A percentile compares a stretch with the other conserved stretches of the same genome.
Evolutionary conservation across 2,329 filamentous ascomycete genomes (phyloP).

Genomic region (Calonectria henricotiae): DNA sequence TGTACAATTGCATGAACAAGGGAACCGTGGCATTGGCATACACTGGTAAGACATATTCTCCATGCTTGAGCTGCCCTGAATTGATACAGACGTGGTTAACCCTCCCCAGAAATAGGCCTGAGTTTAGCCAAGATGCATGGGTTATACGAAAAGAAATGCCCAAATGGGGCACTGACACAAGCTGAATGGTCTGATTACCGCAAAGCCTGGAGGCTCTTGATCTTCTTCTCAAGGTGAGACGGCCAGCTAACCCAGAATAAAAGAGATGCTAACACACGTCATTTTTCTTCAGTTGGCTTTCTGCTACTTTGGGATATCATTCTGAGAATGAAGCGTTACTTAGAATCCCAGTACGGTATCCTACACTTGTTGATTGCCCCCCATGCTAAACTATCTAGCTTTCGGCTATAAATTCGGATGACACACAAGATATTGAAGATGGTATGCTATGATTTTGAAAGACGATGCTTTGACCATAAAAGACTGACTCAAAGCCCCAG

Average conservation of each 20-base stretch:
- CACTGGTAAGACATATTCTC: background rate
- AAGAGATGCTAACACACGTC: background rate
- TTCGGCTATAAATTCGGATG: background rate
- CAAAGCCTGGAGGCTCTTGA: constrained; percentile 12
- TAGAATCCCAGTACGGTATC: background rate
- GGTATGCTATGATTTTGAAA: background rate
- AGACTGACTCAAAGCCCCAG: background rate
- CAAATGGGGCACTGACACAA: background rate
- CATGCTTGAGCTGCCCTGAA: no score
- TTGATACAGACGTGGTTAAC: background rate
- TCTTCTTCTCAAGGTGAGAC: background rate
- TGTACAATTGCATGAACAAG: constrained; percentile 41
- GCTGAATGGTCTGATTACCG: background rate
- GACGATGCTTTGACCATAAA: background rate
- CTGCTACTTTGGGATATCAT: background rate
- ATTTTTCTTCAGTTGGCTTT: background rate
- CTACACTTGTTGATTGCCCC: background rate
- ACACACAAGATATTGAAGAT: background rate
- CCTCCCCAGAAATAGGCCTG: background rate
- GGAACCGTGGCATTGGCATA: constrained; percentile 35
- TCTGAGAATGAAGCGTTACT: background rate
- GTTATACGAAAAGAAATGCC: constrained; percentile 11
- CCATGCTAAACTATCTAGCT: background rate
- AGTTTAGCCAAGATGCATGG: background rate
- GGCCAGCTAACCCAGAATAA: fast-evolving